Evolutionary conservation across 2,329 filamentous ascomycete genomes (phyloP).

Genomic region (Cercospora zeae-maydis): DNA sequence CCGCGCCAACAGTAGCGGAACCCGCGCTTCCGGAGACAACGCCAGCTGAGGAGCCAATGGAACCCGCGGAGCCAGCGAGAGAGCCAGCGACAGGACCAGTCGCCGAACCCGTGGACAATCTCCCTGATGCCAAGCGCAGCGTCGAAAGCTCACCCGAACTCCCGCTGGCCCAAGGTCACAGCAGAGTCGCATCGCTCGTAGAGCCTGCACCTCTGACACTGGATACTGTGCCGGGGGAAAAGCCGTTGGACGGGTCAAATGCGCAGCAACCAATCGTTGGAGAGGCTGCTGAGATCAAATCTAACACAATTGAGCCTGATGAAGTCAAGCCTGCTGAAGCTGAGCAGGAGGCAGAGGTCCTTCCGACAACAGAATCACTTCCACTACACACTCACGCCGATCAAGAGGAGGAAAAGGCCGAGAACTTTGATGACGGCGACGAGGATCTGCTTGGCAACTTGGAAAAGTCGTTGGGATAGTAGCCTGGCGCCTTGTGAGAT

Average conservation of each 20-base stretch:
- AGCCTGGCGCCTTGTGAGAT: neutral
- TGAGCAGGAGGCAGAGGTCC: neutral
- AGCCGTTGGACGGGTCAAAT: conserved; percentile 2
- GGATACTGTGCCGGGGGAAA: conserved; percentile 1
- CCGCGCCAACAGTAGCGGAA: conserved; percentile 12
- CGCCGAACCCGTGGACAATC: neutral
- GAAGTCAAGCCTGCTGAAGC: neutral
- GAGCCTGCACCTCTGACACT: conserved; percentile 18
- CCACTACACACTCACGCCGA: neutral
- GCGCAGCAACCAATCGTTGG: neutral
- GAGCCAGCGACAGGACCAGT: neutral
- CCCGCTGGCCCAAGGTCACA: conserved; percentile 41
- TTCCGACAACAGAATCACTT: neutral
- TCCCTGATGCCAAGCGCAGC: conserved; percentile 24
- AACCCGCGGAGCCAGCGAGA: neutral
- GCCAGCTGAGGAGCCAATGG: neutral
- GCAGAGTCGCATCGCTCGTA: conserved; percentile 37
- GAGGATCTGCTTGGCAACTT: conserved; percentile 33
- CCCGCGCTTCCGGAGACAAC: neutral
- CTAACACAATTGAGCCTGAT: neutral
- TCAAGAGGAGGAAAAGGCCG: conserved; percentile 1
- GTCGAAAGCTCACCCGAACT: conserved; percentile 44
- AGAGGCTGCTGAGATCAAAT: neutral
- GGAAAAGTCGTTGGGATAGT: conserved; percentile 23
- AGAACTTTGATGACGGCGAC: conserved; percentile 27